These are phyloP conservation scores for Mycocentrospora acerina DNA, from an alignment of 2,329 filamentous ascomycete genomes.

Conservation along the genomic window DNA sequence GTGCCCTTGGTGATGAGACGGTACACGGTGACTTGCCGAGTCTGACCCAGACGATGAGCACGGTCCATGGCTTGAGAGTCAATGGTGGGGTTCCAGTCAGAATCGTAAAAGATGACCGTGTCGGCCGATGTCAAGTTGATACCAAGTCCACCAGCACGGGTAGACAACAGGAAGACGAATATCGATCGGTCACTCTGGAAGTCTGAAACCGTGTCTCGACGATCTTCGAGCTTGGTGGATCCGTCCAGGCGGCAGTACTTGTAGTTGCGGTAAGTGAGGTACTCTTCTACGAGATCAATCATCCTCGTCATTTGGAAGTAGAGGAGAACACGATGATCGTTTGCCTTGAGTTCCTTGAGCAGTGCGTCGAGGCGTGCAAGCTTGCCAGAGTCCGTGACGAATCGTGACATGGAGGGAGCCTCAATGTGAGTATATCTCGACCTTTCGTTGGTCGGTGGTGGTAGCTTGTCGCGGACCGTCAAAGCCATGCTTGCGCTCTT, in stretches of 20 bases:
- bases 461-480: conserved; percentile 67
- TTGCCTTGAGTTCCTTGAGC: conserved; percentile 85
- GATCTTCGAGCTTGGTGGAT: conserved; percentile 94
- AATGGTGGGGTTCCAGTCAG: conserved; percentile 98
- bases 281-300: conserved; percentile 99
- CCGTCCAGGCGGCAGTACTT: conserved; percentile 97
- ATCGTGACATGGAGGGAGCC: conserved; percentile 94
- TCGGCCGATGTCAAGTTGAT: conserved; percentile 97
- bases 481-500: conserved; percentile 68
- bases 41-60: conserved; percentile 95
- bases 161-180: conserved; percentile 95
- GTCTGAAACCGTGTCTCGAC: conserved; percentile 92
- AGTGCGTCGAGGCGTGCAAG: conserved; percentile 87
- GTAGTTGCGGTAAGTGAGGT: conserved; percentile 97
- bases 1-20: conserved; percentile 95
- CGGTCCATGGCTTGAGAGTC: conserved; percentile 99
- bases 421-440: conserved; percentile 85
- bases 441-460: conserved; percentile 77
- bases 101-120: conserved; percentile 99
- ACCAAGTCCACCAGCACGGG: conserved; percentile 93
- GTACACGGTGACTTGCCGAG: conserved; percentile 93
- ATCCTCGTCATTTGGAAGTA: conserved; percentile 99
- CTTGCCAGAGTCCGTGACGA: conserved; percentile 97
- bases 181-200: conserved; percentile 95
- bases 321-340: conserved; percentile 86